Evolutionary conservation across 768 basidiomycete genomes (phyloP), one percentile per base, ranked within the genome.

Genomic region (Suillus occidentalis): DNA sequence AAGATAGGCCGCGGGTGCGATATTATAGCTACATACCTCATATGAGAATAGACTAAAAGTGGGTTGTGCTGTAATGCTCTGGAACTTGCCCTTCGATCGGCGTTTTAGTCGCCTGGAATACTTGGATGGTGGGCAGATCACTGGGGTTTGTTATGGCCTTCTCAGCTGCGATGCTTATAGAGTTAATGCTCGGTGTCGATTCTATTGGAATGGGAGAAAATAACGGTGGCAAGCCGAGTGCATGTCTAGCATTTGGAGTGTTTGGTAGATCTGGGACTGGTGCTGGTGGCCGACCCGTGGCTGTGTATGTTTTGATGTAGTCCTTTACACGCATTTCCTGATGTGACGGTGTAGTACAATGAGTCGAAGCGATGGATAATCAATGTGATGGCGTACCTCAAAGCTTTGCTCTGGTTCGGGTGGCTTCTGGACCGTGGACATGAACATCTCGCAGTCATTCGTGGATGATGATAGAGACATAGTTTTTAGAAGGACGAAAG

Each of bases 271-370:
- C 78, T 0, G 86, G 84, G 43, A 79, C 80, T 10, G 87, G 85
- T 18, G 61, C 69, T 4, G 88, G 88, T 6, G 83, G 79, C 47
- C 75, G 70, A 18, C 83, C 81, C 0, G 84, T 85, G 0, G 80
- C 67, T 36, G 68, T 71, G 68, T 85, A 88, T 0, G 84, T 79
- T 25, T 72, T 73, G 36, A 87, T 66, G 67, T 89, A 89, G 70
- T 88, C 87, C 43, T 80, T 76, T 6, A 81, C 67, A 45, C 88
- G 83, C 31, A 80, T 73, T 78, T 89, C 88, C 88, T 89, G 66
- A 43, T 34, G n/a, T n/a, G 13, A 50, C 0, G 12, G 49, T 56
- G n/a, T 57, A 60, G 12, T 4, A 28, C 39, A 12, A 25, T 47
- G 25, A 28, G 42, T 5, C 4, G n/a, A 7, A 2, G 22, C 56